phyloP scores from a whole-genome alignment of 1,284 basidiomycete species.

The Ustilago crameri region DNA sequence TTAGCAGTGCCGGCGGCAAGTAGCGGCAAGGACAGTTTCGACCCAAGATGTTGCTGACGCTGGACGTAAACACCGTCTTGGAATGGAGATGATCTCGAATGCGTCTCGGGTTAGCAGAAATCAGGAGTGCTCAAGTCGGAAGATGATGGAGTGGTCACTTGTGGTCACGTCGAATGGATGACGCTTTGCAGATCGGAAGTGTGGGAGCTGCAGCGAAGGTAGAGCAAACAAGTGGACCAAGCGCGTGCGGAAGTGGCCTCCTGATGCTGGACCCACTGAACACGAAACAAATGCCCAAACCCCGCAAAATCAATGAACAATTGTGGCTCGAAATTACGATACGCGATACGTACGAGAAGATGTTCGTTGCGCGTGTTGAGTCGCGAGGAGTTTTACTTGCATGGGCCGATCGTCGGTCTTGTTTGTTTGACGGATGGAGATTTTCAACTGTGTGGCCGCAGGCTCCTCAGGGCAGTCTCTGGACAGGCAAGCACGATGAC shows the following conservation, averaged over 20 bases:
- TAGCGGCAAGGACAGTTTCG: not conserved
- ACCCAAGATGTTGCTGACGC: not conserved
- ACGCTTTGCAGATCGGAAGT: slow-evolving; percentile 1
- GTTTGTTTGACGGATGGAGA: slow-evolving; percentile 2
- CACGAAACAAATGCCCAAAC: not conserved
- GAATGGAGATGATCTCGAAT: no score
- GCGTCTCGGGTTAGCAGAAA: no score
- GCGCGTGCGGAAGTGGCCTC: no score
- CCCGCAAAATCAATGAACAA: not conserved
- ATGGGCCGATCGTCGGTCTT: slow-evolving; percentile 17
- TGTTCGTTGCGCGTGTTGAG: not conserved
- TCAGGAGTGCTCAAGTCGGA: no score
- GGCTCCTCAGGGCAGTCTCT: no score
- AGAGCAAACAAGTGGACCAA: not conserved
- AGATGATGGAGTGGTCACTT: no score
- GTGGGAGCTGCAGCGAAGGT: not conserved
- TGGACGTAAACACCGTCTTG: not conserved
- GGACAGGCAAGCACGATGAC: slow-evolving; percentile 15
- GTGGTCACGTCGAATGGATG: not conserved
- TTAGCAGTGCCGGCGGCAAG: not conserved
- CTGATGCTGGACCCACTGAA: no score
- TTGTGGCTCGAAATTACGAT: not conserved
- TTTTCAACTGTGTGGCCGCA: no score
- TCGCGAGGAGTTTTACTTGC: not conserved
- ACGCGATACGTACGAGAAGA: not conserved